Percentiles rank a stretch among this genome's conserved stretches.
phyloP scores from a whole-genome alignment of 768 basidiomycete genomes.

The Hydnum rufescens region DNA sequence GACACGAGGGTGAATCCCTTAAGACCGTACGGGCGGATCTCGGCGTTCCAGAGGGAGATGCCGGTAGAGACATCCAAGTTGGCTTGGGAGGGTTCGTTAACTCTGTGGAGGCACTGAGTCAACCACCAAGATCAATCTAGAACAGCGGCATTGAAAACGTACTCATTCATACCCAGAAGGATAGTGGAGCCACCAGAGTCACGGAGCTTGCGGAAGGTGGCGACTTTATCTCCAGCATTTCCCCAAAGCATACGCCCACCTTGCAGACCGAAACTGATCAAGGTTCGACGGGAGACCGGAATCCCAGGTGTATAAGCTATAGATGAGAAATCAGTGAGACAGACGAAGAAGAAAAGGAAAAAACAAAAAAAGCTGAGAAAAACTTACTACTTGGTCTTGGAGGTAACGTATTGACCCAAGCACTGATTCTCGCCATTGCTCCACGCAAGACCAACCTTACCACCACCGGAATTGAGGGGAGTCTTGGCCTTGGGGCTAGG shows the following conservation, averaged over 20 bases:
- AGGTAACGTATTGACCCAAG: neutral
- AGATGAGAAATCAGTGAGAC: neutral
- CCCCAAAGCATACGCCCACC: conserved; percentile 44
- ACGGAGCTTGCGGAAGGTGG: conserved; percentile 31
- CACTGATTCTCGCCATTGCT: neutral
- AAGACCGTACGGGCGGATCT: conserved; percentile 39
- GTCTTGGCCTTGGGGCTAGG: neutral
- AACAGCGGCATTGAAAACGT: conserved; percentile 15
- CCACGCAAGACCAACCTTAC: neutral
- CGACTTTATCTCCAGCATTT: conserved; percentile 26
- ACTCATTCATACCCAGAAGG: conserved; percentile 62
- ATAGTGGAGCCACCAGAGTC: conserved; percentile 30
- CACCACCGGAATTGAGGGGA: no score
- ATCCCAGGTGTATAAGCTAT: neutral
- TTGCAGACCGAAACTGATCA: neutral
- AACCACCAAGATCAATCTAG: no score
- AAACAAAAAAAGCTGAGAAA: neutral
- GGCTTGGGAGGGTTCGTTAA: conserved; percentile 22
- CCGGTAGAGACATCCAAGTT: conserved; percentile 34
- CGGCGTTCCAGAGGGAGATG: conserved; percentile 35
- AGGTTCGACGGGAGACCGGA: neutral
- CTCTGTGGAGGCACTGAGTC: no score
- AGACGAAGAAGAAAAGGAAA: neutral
- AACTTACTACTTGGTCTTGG: neutral
- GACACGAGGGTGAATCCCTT: conserved; percentile 22